Conservation (phyloP, 768 basidiomycete species). For the Hemileccinum impolitum region DNA sequence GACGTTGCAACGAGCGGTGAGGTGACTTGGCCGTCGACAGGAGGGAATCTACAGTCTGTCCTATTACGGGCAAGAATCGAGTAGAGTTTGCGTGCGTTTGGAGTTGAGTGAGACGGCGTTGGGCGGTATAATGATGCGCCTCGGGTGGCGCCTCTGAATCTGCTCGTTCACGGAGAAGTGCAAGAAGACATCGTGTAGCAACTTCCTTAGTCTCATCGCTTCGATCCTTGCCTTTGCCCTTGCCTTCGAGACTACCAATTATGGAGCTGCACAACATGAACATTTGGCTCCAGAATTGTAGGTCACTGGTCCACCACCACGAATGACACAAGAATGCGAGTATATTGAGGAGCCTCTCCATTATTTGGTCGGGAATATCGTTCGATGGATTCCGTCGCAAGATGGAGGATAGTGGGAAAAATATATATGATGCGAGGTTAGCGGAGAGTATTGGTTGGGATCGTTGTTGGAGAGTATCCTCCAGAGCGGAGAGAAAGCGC, state of each 20-base stretch:
- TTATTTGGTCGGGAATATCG: conserved; percentile 71
- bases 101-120: conserved; percentile 39
- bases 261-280: conserved; percentile 73
- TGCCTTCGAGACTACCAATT: conserved; percentile 61
- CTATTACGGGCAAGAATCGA: conserved; percentile 72
- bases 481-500: conserved; percentile 53
- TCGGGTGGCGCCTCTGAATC: conserved; percentile 39
- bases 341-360: conserved; percentile 67
- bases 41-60: conserved; percentile 78
- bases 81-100: conserved; percentile 37
- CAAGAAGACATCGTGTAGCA: conserved; percentile 61
- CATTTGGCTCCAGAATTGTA: conserved; percentile 77
- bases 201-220: conserved; percentile 84
- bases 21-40: conserved; percentile 55
- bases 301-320: conserved; percentile 87
- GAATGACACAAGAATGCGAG: conserved; percentile 57
- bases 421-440: conserved; percentile 74
- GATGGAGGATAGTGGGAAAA: conserved; percentile 84
- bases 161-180: conserved; percentile 55
- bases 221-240: conserved; percentile 62
- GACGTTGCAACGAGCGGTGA: conserved; percentile 56
- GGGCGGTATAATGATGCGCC: conserved; percentile 8
- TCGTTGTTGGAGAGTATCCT: conserved; percentile 43
- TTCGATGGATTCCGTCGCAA: conserved; percentile 70
- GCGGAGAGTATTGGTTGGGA: conserved; percentile 44